These are phyloP conservation scores for Sporormia fimetaria DNA, from an alignment of 495 filamentous ascomycete species.

Conservation along the genomic window DNA sequence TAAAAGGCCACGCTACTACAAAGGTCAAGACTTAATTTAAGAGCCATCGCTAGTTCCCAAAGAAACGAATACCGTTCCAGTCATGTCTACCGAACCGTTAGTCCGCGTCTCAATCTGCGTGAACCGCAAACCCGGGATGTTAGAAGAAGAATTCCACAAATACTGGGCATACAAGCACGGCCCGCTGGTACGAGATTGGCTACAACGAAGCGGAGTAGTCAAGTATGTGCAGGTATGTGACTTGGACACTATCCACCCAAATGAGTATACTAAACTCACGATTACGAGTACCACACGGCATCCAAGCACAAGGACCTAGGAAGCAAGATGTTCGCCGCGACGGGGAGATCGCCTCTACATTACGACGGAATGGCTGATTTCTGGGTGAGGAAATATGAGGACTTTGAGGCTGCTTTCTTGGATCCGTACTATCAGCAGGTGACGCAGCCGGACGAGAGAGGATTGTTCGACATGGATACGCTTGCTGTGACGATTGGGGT, in stretches of 20 bases:
- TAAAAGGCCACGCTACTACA: too few species aligned
- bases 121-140: conserved; percentile 9
- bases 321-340: conserved; percentile 8
- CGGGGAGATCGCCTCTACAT: conserved; percentile 2
- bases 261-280: background rate
- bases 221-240: conserved; percentile 10
- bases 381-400: conserved; percentile 13
- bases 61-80: too few species aligned
- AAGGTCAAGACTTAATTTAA: too few species aligned
- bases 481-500: conserved; percentile 14
- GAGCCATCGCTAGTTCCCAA: too few species aligned
- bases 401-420: conserved; percentile 16
- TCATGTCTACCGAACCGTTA: conserved; percentile 8
- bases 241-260: background rate
- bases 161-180: conserved; percentile 20
- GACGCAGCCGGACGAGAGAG: conserved; percentile 14
- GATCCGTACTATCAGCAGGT: conserved; percentile 12
- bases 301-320: conserved; percentile 13
- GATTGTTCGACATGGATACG: conserved; percentile 15
- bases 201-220: conserved; percentile 13
- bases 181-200: conserved; percentile 11
- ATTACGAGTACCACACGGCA: conserved; percentile 12
- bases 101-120: conserved; percentile 14
- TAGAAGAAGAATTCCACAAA: conserved; percentile 14
- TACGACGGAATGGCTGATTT: conserved; percentile 16